These are phyloP conservation scores for Cordyceps cateniannulata DNA, from an alignment of 2,329 filamentous ascomycete genomes.

Conservation along the genomic window DNA sequence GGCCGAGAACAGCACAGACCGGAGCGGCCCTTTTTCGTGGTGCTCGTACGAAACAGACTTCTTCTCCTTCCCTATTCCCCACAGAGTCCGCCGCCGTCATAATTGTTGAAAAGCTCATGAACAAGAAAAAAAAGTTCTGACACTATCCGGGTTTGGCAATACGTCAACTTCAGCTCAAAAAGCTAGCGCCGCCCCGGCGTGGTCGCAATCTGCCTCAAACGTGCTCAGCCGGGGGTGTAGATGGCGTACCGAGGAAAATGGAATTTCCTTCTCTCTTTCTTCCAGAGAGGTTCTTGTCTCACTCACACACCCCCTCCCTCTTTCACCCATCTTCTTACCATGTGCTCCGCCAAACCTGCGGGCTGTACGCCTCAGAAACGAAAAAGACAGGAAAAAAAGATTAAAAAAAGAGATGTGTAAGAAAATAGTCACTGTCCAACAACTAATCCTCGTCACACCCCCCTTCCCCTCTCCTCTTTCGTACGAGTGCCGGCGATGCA, in stretches of 20 bases:
- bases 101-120: too few species aligned
- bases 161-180: background rate
- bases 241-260: background rate
- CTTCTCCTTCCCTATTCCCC: too few species aligned
- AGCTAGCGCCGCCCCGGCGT: background rate
- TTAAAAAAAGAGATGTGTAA: background rate
- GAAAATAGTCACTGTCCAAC: background rate
- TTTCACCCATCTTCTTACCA: background rate
- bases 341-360: background rate
- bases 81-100: too few species aligned
- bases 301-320: background rate
- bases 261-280: background rate
- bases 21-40: too few species aligned
- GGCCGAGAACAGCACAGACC: too few species aligned
- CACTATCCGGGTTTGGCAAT: background rate
- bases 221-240: background rate
- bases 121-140: too few species aligned
- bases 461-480: background rate
- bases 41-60: too few species aligned
- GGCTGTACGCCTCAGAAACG: background rate
- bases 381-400: background rate
- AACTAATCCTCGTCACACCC: background rate
- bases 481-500: background rate
- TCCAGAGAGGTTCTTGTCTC: background rate
- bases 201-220: conserved; percentile 6